Base-by-base conservation (phyloP, 1,284 basidiomycete species). In the Coniferiporia sulphurascens region DNA sequence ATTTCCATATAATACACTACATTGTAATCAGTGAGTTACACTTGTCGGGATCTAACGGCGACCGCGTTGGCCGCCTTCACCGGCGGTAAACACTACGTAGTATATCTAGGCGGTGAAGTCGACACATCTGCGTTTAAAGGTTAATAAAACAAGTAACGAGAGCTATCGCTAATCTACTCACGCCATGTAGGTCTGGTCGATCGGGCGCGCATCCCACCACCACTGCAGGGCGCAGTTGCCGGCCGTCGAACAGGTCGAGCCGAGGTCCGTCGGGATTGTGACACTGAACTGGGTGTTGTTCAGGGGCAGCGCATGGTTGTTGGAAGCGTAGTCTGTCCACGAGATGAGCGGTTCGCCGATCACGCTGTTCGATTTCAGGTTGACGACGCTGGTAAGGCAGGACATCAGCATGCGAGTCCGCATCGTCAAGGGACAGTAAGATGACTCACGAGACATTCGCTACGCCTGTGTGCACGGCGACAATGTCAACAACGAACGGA, bases 151-250 rank as follows among this genome's bases (percentile, higher is more conserved):
- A 17, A 2, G 19, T 3, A 1, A 21, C 13, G 19, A 17, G 17
- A 46, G 19, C 19, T n/a, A n/a, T 8, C 17, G 12, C 8, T 3
- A n/a, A 3, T 46, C 19, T 6, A 52, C 51, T 35, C 21, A 52
- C 51, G 51, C 4, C 51, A 52, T 52, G 34, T 52, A 52, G 2
- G 51, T 52, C 34, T 52, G 51, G 51, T 52, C 51, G n/a, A 52
- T 52, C 35, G 35, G 34, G 22, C 51, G 51, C 9, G 51, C 51
- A 15, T 52, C 51, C 51, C 51, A 52, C 51, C 51, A 52, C 51
- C 51, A 52, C 38, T 52, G 51, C 38, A 52, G 19, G 38, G 38
- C 51, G 51, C 51, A 52, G 34, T 52, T 38, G 5, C 51, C 51
- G 6, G 51, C 51, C 5, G 51, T 52, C 34, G 22, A 34, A 22